These are phyloP conservation scores for Phytophthora colocasiae DNA, from an alignment of 352 stramenopile species.

Conservation along the genomic window DNA sequence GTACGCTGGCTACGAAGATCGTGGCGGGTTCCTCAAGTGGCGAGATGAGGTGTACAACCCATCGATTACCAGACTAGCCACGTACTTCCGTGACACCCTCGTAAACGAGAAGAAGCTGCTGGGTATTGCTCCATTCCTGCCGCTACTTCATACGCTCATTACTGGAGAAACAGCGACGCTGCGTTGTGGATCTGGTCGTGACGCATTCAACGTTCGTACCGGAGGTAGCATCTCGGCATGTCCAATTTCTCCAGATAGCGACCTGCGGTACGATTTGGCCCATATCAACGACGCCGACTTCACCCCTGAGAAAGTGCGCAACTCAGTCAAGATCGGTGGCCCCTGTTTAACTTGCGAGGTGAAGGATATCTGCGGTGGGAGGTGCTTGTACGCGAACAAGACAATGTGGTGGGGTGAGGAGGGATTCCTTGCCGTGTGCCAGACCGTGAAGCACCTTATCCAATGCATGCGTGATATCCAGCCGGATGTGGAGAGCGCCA, in stretches of 20 bases:
- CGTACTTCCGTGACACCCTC: constrained; percentile 35
- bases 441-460: constrained; percentile 47
- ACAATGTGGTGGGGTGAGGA: constrained; percentile 56
- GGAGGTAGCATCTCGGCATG: constrained; percentile 43
- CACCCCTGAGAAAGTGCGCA: constrained; percentile 36
- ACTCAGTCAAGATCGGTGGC: constrained; percentile 37
- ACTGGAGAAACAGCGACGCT: constrained; percentile 35
- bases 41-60: constrained; percentile 46
- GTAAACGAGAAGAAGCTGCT: constrained; percentile 37
- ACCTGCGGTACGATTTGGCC: constrained; percentile 36
- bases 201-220: constrained; percentile 46
- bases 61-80: constrained; percentile 39
- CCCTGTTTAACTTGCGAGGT: constrained; percentile 45
- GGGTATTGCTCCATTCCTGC: constrained; percentile 42
- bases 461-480: constrained; percentile 44
- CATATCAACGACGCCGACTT: constrained; percentile 41
- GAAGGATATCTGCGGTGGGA: constrained; percentile 42
- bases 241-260: constrained; percentile 40
- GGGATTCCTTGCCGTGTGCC: constrained; percentile 42
- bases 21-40: constrained; percentile 40
- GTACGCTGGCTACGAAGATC: constrained; percentile 37
- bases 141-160: constrained; percentile 37
- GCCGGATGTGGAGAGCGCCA: constrained; percentile 36
- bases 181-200: constrained; percentile 42
- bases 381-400: constrained; percentile 51